Conservation (phyloP, 371 early-diverging fungal genomes). For the Smittium mucronatum region DNA sequence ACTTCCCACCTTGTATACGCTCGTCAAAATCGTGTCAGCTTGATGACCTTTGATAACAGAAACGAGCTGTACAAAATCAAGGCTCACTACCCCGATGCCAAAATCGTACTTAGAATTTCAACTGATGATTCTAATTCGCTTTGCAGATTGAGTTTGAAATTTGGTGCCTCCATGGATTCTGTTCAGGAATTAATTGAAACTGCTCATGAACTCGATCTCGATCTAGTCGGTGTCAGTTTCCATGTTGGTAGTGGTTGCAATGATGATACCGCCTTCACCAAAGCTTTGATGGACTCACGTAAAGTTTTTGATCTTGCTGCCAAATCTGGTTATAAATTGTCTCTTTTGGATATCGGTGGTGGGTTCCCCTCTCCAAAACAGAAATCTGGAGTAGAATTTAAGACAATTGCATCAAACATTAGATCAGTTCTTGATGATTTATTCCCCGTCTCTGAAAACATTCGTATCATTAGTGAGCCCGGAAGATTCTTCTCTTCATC, state of each 20-base stretch:
- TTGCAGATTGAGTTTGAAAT: conserved; percentile 90
- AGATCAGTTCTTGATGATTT: conserved; percentile 59
- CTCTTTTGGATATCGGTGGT: conserved; percentile 88
- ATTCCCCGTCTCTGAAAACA: conserved; percentile 48
- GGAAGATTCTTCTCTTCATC: conserved; percentile 92
- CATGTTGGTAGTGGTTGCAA: conserved; percentile 94
- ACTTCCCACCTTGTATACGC: conserved; percentile 84
- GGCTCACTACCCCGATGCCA: conserved; percentile 61
- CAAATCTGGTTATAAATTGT: conserved; percentile 56
- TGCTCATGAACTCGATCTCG: conserved; percentile 66
- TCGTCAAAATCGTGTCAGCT: conserved; percentile 51
- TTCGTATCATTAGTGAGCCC: conserved; percentile 94
- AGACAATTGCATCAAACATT: conserved; percentile 68
- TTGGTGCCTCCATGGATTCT: conserved; percentile 75
- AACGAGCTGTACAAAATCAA: conserved; percentile 92
- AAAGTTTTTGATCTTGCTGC: conserved; percentile 74
- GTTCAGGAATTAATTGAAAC: conserved; percentile 52
- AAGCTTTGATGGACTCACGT: conserved; percentile 77
- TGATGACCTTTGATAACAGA: conserved; percentile 96
- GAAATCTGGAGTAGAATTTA: conserved; percentile 59
- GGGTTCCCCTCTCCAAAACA: conserved; percentile 89
- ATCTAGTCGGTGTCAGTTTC: conserved; percentile 84
- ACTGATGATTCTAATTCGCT: conserved; percentile 87
- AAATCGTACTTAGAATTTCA: conserved; percentile 82
- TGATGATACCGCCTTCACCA: conserved; percentile 77